Percentiles rank a stretch among this genome's conserved stretches.
These are phyloP conservation scores for Lecanoromycetidae sp. DNA, from an alignment of 2,329 filamentous ascomycete genomes.

Conservation along the genomic window DNA sequence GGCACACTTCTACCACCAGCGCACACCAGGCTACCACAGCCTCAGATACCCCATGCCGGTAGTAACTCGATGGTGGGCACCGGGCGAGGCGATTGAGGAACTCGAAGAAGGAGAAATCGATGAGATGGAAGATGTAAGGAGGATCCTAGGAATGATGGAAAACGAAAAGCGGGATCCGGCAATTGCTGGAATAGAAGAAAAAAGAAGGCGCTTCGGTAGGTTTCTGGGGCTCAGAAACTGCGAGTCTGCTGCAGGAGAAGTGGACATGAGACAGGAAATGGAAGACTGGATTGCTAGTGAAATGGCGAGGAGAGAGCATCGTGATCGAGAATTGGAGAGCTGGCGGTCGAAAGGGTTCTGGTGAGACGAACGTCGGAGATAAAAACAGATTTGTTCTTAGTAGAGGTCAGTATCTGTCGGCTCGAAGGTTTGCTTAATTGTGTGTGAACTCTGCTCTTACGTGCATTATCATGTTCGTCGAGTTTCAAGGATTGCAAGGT, in stretches of 20 bases:
- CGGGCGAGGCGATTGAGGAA: constrained; percentile 9
- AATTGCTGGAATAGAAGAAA: constrained; percentile 25
- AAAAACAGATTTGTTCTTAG: no score
- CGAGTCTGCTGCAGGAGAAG: constrained; percentile 21
- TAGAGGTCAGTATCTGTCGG: no score
- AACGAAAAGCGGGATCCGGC: not conserved
- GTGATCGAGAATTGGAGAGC: constrained; percentile 11
- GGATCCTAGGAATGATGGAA: not conserved
- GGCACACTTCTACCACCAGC: constrained; percentile 32
- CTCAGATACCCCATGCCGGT: constrained; percentile 27
- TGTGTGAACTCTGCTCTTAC: no score
- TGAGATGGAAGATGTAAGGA: constrained; percentile 15
- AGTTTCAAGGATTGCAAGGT: no score
- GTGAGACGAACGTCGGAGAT: no score
- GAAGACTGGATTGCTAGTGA: constrained; percentile 19
- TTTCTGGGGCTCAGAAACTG: constrained; percentile 34
- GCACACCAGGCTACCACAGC: constrained; percentile 25
- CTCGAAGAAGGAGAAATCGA: constrained; percentile 11
- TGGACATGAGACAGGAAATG: constrained; percentile 17
- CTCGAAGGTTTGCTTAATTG: no score
- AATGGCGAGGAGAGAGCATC: constrained; percentile 6
- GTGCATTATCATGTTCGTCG: no score
- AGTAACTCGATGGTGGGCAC: constrained; percentile 24
- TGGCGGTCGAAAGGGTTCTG: constrained; percentile 14
- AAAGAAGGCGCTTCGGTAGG: constrained; percentile 30